Conservation (phyloP, 306 rosid genomes). For the Acacia crassicarpa region DNA sequence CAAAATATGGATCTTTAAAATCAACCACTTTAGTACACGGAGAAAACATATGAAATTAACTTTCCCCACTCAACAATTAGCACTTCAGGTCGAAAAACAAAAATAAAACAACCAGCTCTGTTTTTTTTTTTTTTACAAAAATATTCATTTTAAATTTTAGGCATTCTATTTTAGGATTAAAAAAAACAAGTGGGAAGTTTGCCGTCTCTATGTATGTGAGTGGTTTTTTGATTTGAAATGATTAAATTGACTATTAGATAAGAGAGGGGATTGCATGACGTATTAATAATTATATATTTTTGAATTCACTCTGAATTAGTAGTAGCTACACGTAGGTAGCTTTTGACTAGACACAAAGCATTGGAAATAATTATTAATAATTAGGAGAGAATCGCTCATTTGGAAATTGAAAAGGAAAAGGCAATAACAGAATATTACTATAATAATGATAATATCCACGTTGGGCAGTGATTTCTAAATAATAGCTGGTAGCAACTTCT, state of each 20-base stretch:
- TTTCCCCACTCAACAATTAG: neutral
- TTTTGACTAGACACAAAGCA: conserved; percentile 45
- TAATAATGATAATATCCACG: conserved; percentile 23
- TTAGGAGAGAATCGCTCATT: neutral
- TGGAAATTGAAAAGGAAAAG: conserved; percentile 8
- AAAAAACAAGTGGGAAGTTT: neutral
- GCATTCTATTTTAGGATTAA: conserved; percentile 7
- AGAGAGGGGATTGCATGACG: neutral
- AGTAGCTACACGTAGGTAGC: conserved; percentile 21
- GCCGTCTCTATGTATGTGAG: neutral
- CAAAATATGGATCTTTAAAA: neutral
- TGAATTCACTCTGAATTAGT: conserved; percentile 31
- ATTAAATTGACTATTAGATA: neutral
- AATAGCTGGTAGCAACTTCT: conserved; percentile 44
- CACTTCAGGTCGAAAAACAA: neutral
- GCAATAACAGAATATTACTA: conserved; percentile 6
- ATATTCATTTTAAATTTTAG: conserved; percentile 13
- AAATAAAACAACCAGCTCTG: neutral
- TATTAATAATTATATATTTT: conserved; percentile 11
- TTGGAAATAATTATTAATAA: conserved; percentile 23
- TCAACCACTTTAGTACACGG: neutral
- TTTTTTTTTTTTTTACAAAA: neutral
- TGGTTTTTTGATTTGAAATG: conserved; percentile 8
- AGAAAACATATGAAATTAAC: neutral
- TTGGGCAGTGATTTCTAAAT: conserved; percentile 9